A percentile compares a stretch with the other conserved stretches of the same genome.
These are phyloP conservation scores for Botrytis galanthina DNA, from an alignment of 2,329 filamentous ascomycete species.

Conservation along the genomic window DNA sequence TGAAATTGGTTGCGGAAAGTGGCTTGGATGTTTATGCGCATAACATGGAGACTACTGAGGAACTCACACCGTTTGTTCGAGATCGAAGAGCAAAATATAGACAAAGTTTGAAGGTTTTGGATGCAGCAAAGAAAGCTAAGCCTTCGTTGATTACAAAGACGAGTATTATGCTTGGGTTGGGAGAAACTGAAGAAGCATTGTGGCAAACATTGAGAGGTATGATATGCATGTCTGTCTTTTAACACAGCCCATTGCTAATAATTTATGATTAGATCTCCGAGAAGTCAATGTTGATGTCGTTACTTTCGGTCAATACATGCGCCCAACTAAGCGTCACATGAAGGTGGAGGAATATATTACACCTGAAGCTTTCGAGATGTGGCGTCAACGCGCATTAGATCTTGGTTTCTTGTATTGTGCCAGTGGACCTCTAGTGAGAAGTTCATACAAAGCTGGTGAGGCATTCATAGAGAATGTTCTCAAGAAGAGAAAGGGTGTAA, in stretches of 20 bases:
- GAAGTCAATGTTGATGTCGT: conserved; percentile 85
- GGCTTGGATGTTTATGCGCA: conserved; percentile 96
- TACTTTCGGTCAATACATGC: conserved; percentile 99
- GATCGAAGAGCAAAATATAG: conserved; percentile 87
- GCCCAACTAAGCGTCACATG: conserved; percentile 96
- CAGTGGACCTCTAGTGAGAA: conserved; percentile 86
- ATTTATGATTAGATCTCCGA: conserved; percentile 61
- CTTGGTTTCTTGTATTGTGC: conserved; percentile 98
- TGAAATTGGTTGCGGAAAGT: conserved; percentile 76
- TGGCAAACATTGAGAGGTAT: conserved; percentile 71
- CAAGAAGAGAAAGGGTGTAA: conserved; percentile 38
- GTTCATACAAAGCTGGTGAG: conserved; percentile 96
- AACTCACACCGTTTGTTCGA: conserved; percentile 81
- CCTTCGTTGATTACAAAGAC: conserved; percentile 92
- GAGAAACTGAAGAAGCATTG: conserved; percentile 85
- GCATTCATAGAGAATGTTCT: conserved; percentile 98
- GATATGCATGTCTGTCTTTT: conserved; percentile 24
- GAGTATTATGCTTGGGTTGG: conserved; percentile 92
- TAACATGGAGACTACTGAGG: conserved; percentile 95
- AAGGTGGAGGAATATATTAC: conserved; percentile 94
- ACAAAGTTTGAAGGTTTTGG: conserved; percentile 77
- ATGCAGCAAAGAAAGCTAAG: conserved; percentile 74
- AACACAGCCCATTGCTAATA: conserved; percentile 21
- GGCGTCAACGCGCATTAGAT: conserved; percentile 84
- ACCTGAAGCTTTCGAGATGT: conserved; percentile 85